Conservation (phyloP, 306 rosid species). For the Hippophae rhamnoides region DNA sequence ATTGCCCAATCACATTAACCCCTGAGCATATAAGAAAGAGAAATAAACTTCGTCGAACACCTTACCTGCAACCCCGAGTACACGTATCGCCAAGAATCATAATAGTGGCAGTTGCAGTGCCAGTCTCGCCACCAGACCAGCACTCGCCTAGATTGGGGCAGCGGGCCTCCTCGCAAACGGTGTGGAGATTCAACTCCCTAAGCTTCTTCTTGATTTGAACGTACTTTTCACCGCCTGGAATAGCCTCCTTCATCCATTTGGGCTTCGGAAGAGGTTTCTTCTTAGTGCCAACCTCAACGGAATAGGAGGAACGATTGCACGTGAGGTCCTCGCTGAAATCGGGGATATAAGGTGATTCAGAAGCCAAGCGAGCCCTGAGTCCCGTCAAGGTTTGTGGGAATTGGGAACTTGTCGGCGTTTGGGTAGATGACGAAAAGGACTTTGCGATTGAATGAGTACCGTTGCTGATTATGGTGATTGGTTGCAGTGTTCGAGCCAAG, state of each 20-base stretch:
- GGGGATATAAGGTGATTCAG: conserved; percentile 53
- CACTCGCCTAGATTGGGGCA: conserved; percentile 97
- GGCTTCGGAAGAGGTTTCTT: conserved; percentile 95
- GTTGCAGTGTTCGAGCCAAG: conserved; percentile 34
- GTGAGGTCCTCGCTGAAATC: conserved; percentile 34
- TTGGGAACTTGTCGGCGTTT: conserved; percentile 30
- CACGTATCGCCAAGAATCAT: conserved; percentile 98
- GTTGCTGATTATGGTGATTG: conserved; percentile 14
- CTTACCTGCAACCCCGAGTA: conserved; percentile 95
- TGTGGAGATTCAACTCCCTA: conserved; percentile 82
- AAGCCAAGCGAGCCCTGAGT: conserved; percentile 69
- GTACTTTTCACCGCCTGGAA: conserved; percentile 92
- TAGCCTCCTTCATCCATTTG: conserved; percentile 94
- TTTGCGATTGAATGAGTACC: not conserved
- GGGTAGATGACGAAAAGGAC: conserved; percentile 42
- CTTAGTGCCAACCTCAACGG: conserved; percentile 97
- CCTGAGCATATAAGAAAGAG: not conserved
- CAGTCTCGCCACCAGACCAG: conserved; percentile 99
- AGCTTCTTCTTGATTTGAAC: conserved; percentile 97
- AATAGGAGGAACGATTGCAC: conserved; percentile 43
- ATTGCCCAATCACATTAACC: not conserved
- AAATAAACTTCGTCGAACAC: conserved; percentile 3
- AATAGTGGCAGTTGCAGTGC: conserved; percentile 95
- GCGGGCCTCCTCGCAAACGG: conserved; percentile 90
- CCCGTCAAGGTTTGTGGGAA: conserved; percentile 59